phyloP scores from a whole-genome alignment of 495 filamentous ascomycete species.

The Annulohypoxylon stygium region DNA sequence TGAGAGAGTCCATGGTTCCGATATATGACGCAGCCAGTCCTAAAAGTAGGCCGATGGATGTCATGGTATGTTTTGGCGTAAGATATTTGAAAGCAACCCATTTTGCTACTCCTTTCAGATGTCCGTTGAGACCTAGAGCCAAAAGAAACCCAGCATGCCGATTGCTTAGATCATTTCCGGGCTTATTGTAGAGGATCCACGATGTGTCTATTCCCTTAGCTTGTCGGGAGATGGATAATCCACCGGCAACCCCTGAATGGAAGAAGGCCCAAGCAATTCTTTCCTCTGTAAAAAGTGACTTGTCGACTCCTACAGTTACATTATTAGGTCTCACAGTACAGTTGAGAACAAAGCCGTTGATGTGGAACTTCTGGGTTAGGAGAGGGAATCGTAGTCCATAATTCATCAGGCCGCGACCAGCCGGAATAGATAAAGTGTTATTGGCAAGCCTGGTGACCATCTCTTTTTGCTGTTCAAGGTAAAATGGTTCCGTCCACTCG shows the following conservation, averaged over 20 bases:
- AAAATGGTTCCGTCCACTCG: conserved; percentile 83
- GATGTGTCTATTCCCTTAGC: conserved; percentile 97
- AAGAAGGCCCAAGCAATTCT: conserved; percentile 99
- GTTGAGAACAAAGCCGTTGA: conserved; percentile 86
- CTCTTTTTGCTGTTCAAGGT: conserved; percentile 94
- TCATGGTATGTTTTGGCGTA: conserved; percentile 98
- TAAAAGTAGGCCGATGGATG: conserved; percentile 92
- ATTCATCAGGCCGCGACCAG: conserved; percentile 84
- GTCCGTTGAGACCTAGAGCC: conserved; percentile 93
- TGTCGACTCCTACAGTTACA: conserved; percentile 88
- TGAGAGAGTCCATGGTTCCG: conserved; percentile 95
- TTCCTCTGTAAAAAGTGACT: conserved; percentile 86
- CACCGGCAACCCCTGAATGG: conserved; percentile 91
- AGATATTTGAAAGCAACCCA: conserved; percentile 99
- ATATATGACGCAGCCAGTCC: conserved; percentile 93
- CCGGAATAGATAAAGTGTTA: conserved; percentile 86
- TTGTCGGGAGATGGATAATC: conserved; percentile 87
- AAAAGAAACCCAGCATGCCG: conserved; percentile 94
- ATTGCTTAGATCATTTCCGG: conserved; percentile 84
- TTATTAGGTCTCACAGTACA: conserved; percentile 92
- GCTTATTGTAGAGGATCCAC: conserved; percentile 99
- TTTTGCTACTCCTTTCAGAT: conserved; percentile 91
- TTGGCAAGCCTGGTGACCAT: conserved; percentile 85
- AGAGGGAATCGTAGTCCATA: conserved; percentile 87
- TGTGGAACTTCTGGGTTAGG: conserved; percentile 88